Evolutionary conservation across 2,329 filamentous ascomycete species (phyloP), one percentile per base, ranked within the genome.

Genomic region (Botryotinia narcissicola): DNA sequence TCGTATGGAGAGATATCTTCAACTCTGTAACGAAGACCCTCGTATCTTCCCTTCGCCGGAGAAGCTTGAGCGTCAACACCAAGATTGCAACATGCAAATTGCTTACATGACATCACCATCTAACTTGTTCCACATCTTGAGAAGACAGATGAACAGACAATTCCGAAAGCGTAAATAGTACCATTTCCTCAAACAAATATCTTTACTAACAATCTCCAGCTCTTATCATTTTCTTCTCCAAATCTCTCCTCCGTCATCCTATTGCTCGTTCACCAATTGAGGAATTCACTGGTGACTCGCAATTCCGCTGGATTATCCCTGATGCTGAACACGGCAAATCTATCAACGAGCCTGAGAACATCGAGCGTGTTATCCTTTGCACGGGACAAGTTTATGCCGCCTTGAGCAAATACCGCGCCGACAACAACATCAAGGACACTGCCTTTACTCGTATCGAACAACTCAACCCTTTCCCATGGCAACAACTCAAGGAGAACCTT

Each of bases 21-120:
- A 98, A 84, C 91, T 99, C 75, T 96, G 92, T 85, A 98, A 98
- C 84, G 96, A 99, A 83, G 96, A 99, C 81, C 95, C 96, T 73
- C 93, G 96, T 76, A 89, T 96, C 80, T 99, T 94, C 91, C 96
- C 96, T 71, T 87, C 90, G 2, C 87, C 89, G 46, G 94, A 97
- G 78, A 98, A 96, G 87, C 90, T 98, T 75, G 91, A 97, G 72
- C 94, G 96, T 79, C 96, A 98, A 85, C 96, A 99, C 86, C 96
- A 99, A 86, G 96, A 99, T 85, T 97, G 94, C 88, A 99, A 99
- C 86, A 97, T 99, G 91, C 96, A 99, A 86, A 92, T 99, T 82
- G 94, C 91, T 73, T 97, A 96, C 87, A 95, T 97, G 90, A 99
- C 96, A n/a, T 93, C 92, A 64, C 96, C 96, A 42, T 89, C 95